Evolutionary conservation across 306 rosid genomes (phyloP).

Genomic region (Ochetophila trinervis): DNA sequence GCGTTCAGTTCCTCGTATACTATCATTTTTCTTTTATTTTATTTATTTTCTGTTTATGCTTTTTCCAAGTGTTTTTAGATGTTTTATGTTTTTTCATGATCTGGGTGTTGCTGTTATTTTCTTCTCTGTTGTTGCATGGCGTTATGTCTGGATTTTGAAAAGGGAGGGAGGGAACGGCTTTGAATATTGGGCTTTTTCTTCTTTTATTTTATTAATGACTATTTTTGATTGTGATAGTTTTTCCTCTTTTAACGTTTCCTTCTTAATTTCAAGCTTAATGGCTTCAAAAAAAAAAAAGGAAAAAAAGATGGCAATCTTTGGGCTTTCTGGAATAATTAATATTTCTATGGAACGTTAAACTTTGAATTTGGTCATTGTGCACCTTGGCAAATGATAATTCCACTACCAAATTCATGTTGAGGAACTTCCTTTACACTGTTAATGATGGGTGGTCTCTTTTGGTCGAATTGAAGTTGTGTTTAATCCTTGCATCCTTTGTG

Average conservation of each 20-base stretch:
- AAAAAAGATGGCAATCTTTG: too few species aligned
- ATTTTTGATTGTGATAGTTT: not conserved
- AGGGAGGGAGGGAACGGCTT: too few species aligned
- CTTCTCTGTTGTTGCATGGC: not conserved
- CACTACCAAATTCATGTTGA: not conserved
- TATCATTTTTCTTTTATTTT: not conserved
- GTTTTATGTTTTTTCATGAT: constrained; percentile 18
- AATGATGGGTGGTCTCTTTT: not conserved
- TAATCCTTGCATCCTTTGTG: not conserved
- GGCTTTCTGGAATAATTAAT: too few species aligned
- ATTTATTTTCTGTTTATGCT: not conserved
- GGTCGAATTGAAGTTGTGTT: not conserved
- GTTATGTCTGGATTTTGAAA: not conserved
- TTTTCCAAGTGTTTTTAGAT: not conserved
- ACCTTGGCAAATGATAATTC: not conserved
- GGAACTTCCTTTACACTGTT: too few species aligned
- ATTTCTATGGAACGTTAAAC: not conserved
- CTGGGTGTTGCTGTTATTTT: constrained; percentile 13
- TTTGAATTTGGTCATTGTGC: not conserved
- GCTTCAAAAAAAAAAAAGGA: too few species aligned
- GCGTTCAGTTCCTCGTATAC: not conserved
- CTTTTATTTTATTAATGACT: not conserved
- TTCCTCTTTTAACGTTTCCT: not conserved
- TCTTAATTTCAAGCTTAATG: too few species aligned
- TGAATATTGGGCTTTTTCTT: not conserved